These are phyloP conservation scores for Backusella australiensis DNA, from an alignment of 192 early-diverging fungal genomes.

Conservation along the genomic window DNA sequence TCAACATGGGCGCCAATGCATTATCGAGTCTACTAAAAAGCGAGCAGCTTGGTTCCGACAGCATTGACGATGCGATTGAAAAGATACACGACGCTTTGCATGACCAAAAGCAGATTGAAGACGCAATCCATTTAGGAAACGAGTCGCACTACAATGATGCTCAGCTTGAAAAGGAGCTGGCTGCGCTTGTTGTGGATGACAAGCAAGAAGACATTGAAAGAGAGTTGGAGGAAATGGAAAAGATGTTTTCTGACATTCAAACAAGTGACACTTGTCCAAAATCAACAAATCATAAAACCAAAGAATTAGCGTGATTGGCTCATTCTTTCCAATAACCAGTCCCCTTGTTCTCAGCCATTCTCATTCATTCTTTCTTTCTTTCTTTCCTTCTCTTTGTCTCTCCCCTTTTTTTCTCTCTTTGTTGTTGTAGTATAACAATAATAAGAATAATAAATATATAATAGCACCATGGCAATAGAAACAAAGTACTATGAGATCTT, in stretches of 20 bases:
- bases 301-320: not conserved
- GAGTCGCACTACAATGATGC: not conserved
- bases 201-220: not conserved
- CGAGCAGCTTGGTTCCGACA: slow-evolving; percentile 42
- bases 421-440: not conserved
- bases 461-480: slow-evolving; percentile 28
- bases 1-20: slow-evolving; percentile 55
- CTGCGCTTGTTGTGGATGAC: not conserved
- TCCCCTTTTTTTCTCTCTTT: not conserved
- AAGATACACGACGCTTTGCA: slow-evolving; percentile 57
- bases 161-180: not conserved
- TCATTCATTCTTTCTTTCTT: not conserved
- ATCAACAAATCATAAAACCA: slow-evolving; percentile 1
- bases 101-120: slow-evolving; percentile 62
- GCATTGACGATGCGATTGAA: slow-evolving; percentile 58
- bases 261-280: not conserved
- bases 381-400: not conserved
- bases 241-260: not conserved
- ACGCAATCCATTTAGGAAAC: slow-evolving; percentile 44
- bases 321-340: not conserved
- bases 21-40: slow-evolving; percentile 46
- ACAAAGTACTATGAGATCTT: slow-evolving; percentile 38
- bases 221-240: not conserved
- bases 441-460: not conserved
- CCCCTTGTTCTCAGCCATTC: not conserved